Evolutionary conservation across 768 basidiomycete genomes (phyloP).

Genomic region (Xerocomellus chrysenteron): DNA sequence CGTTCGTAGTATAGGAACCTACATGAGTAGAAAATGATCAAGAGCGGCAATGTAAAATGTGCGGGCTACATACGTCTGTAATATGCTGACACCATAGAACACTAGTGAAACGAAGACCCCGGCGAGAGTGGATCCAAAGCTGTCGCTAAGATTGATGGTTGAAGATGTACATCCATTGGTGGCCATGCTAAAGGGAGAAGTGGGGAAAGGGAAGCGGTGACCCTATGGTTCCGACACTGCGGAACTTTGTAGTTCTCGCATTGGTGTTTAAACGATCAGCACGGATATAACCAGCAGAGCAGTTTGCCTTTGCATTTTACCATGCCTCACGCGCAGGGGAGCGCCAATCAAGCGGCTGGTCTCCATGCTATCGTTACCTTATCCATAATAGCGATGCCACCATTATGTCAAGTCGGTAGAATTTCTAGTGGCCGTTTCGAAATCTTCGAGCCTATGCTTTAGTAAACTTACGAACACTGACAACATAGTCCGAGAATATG

Average conservation of each 20-base stretch:
- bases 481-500: not conserved
- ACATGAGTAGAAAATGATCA: not conserved
- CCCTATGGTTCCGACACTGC: not conserved
- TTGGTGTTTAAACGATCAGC: slow-evolving; percentile 6
- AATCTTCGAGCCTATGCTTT: not conserved
- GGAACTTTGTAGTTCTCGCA: slow-evolving; percentile 13
- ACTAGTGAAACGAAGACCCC: slow-evolving; percentile 18
- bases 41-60: not conserved
- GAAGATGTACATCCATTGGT: slow-evolving; percentile 1
- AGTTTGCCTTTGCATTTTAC: no score
- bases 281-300: not conserved
- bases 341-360: no score
- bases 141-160: slow-evolving; percentile 7
- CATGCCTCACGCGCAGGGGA: no score
- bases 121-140: slow-evolving; percentile 28
- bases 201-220: not conserved
- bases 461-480: not conserved
- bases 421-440: not conserved
- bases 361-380: no score
- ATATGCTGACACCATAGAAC: slow-evolving; percentile 26
- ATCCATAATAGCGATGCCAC: not conserved
- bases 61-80: slow-evolving; percentile 22
- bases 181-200: slow-evolving; percentile 11
- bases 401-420: not conserved
- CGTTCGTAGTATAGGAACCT: slow-evolving; percentile 29